phyloP scores from a whole-genome alignment of 2,329 filamentous ascomycete genomes.

The Aspergillus sp. region DNA sequence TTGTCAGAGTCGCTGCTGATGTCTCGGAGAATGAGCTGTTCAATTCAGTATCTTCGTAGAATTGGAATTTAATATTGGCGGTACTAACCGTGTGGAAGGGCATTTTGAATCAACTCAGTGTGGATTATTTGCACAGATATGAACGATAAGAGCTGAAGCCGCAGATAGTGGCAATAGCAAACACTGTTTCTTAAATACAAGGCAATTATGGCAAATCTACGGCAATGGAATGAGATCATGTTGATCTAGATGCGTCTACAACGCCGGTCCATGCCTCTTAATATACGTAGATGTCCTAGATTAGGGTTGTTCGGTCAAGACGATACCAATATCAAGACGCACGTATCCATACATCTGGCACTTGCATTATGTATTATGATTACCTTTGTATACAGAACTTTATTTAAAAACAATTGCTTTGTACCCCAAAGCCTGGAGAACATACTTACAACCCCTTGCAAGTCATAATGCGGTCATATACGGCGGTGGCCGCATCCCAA shows the following conservation, averaged over 20 bases:
- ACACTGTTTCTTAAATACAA: background rate
- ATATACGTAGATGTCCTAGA: background rate
- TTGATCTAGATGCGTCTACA: background rate
- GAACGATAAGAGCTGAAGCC: background rate
- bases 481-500: background rate
- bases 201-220: background rate
- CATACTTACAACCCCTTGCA: too few species aligned
- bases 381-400: too few species aligned
- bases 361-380: too few species aligned
- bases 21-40: constrained; percentile 6
- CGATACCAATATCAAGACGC: too few species aligned
- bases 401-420: too few species aligned
- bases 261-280: background rate
- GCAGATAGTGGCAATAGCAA: background rate
- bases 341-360: too few species aligned
- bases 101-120: background rate
- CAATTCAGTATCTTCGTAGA: background rate
- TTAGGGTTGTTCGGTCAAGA: too few species aligned
- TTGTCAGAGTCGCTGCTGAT: constrained; percentile 8
- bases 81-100: background rate
- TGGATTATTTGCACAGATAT: background rate
- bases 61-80: too few species aligned
- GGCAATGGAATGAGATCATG: background rate
- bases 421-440: too few species aligned
- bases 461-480: background rate